Base-by-base conservation (phyloP, 2,329 filamentous ascomycete species). In the Basipetospora sp. region DNA sequence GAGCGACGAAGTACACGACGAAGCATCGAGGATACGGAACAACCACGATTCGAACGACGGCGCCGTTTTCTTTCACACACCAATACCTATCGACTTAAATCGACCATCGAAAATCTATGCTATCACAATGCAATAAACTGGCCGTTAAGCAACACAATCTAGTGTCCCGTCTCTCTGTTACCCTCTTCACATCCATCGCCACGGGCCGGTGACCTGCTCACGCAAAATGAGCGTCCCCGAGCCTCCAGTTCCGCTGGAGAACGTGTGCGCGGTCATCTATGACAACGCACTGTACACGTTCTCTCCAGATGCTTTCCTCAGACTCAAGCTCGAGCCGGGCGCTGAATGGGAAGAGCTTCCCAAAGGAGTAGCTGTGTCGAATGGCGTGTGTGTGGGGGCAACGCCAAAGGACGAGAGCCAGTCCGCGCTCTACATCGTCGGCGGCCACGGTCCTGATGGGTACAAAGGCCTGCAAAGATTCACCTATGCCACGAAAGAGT, bases 221-320 rank as follows among this genome's bases (percentile, higher is more conserved):
- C 26, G 28, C 50, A 57, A 45, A 37, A 92, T 92, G 85, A 63
- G 75, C 51, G 65, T 79, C 40, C 84, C 85, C 34, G 61, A 74
- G 51, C 85, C 86, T 37, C 63, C 71, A 38, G 68, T 75, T 52
- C 64, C 77, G 44, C 63, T 94, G 54, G 71, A 76, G 55, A 75
- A 78, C 57, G 77, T 83, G 50, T 96, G 88, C 60, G 85, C 86
- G 41, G 74, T 80, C 51, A 70, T 94, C 43, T 67, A 83, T 62
- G 67, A 86, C 53, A 77, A 86, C 55, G 85, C 77, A 10, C 73
- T 96, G 38, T 96, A 92, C 62, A 77, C 81, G 32, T 93, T 84
- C 56, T 83, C 84, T 5, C 60, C 74, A 8, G 60, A 72, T 33
- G 81, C 75, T 19, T 87, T 96, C 49, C 73, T 86, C 53, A 80